Conservation (phyloP, 176 grass and related monocot genomes). For the Oryza officinalis region DNA sequence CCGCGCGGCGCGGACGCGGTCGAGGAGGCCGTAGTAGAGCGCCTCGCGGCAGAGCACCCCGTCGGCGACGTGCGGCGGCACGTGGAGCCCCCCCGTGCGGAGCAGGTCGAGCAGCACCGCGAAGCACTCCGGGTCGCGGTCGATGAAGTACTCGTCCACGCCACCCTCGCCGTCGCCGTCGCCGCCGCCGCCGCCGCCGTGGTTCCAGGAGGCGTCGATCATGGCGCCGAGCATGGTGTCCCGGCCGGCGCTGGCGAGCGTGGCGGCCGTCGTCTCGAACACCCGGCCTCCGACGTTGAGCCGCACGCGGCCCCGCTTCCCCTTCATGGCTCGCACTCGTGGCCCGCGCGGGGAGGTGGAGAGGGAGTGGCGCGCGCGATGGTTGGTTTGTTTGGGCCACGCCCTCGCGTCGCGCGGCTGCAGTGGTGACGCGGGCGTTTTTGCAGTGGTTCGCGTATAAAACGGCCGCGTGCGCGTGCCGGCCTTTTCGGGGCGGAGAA, state of each 20-base stretch:
- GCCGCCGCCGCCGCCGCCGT: background rate
- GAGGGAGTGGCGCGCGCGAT: background rate
- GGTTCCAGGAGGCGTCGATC: constrained; percentile 75
- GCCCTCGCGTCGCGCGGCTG: no score
- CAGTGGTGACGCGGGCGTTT: background rate
- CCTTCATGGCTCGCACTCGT: background rate
- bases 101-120: constrained; percentile 82
- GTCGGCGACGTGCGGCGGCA: constrained; percentile 54
- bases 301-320: constrained; percentile 50
- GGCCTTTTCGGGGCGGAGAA: background rate
- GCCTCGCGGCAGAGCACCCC: constrained; percentile 68
- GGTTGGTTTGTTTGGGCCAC: background rate
- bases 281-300: constrained; percentile 80
- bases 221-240: constrained; percentile 97
- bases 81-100: constrained; percentile 73
- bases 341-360: background rate
- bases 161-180: background rate
- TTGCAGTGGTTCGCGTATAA: background rate
- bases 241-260: constrained; percentile 66
- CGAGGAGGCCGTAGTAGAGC: constrained; percentile 84
- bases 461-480: background rate
- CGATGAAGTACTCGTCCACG: constrained; percentile 75
- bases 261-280: constrained; percentile 81
- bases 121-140: constrained; percentile 87
- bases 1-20: constrained; percentile 69